Percentiles rank a stretch among this genome's conserved stretches.
Evolutionary conservation across 2,329 filamentous ascomycete genomes (phyloP).

Genomic region (Penicillium sp.): DNA sequence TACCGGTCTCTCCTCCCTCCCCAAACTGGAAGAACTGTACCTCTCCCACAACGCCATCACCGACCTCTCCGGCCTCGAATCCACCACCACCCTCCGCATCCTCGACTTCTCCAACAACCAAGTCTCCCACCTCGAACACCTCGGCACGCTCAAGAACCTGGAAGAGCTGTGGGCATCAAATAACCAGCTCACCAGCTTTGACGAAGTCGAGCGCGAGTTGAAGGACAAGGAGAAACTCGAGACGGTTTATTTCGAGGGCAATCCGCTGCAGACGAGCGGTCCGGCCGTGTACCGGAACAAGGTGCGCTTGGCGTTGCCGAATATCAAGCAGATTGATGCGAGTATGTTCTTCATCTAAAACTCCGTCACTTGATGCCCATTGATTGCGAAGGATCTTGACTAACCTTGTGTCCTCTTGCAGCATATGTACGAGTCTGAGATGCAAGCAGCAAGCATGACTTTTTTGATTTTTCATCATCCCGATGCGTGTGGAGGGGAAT

Average conservation of each 20-base stretch:
- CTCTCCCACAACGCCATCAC: constrained; percentile 92
- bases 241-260: constrained; percentile 96
- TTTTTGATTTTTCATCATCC: neutral
- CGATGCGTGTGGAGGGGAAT: neutral
- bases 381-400: neutral
- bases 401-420: constrained; percentile 19
- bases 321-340: constrained; percentile 93
- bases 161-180: constrained; percentile 96
- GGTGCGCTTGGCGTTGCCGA: constrained; percentile 81
- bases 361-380: neutral
- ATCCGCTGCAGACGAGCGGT: constrained; percentile 77
- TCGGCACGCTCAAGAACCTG: constrained; percentile 69
- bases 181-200: constrained; percentile 78
- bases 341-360: constrained; percentile 50
- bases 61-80: constrained; percentile 72
- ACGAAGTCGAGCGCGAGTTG: constrained; percentile 76
- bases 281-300: constrained; percentile 95
- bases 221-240: constrained; percentile 76
- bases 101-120: constrained; percentile 91
- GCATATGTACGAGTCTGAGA: constrained; percentile 38
- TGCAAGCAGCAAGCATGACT: neutral
- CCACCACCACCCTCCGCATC: constrained; percentile 69
- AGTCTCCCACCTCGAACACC: constrained; percentile 72
- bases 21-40: constrained; percentile 87
- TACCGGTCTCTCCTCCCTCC: constrained; percentile 71